These are phyloP conservation scores for Mikania micrantha DNA, from an alignment of 129 eudicot species.

Conservation along the genomic window DNA sequence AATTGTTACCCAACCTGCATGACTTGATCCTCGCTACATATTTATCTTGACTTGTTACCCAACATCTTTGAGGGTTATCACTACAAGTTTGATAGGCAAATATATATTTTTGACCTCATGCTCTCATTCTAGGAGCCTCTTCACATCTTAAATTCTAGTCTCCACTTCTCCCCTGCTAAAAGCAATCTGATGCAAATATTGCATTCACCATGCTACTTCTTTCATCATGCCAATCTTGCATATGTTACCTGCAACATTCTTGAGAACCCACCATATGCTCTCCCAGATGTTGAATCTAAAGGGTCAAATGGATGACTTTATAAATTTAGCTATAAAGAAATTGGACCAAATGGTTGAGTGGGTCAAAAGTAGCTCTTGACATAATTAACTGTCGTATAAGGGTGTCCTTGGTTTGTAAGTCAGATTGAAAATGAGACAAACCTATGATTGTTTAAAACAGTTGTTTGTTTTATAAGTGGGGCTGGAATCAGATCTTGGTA, in stretches of 20 bases:
- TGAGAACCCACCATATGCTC: not conserved
- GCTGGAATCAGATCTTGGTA: too few species aligned
- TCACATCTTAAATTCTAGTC: not conserved
- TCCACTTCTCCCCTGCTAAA: not conserved
- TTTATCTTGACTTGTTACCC: not conserved
- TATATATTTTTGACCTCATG: not conserved
- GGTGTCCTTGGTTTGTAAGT: not conserved
- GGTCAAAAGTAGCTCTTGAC: not conserved
- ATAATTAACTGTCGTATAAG: not conserved
- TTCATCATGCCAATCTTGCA: slow-evolving; percentile 1
- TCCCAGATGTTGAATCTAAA: not conserved
- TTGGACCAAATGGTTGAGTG: not conserved
- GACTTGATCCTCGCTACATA: too few species aligned
- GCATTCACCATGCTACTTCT: not conserved
- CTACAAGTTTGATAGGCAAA: not conserved
- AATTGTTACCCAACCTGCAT: too few species aligned
- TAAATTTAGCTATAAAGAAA: not conserved
- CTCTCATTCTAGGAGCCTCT: not conserved
- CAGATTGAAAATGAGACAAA: not conserved
- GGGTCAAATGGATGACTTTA: not conserved
- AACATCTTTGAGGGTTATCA: not conserved
- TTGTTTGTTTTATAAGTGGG: not conserved
- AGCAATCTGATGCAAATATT: not conserved
- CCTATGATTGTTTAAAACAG: too few species aligned
- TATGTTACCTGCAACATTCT: not conserved